Evolutionary conservation across 345 rosid species (phyloP).

Genomic region (Psidium friedrichsthalianum): DNA sequence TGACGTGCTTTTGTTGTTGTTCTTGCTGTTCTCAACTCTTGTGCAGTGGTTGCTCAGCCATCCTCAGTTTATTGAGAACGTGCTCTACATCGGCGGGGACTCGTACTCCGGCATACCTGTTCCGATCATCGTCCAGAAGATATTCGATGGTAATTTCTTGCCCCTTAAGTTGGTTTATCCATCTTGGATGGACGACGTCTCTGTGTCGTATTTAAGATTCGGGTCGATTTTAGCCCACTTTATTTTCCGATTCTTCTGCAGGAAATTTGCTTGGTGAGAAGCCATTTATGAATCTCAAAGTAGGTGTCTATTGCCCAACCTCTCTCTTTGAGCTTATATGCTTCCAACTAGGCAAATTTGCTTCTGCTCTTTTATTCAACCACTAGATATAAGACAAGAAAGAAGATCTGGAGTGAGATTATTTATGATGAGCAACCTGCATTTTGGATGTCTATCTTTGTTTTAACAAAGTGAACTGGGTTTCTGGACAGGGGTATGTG

Average conservation of each 20-base stretch:
- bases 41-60: constrained; percentile 13
- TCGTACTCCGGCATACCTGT: constrained; percentile 28
- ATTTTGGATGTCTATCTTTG: background rate
- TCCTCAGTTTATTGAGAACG: constrained; percentile 12
- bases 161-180: background rate
- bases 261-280: constrained; percentile 5
- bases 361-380: background rate
- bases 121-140: constrained; percentile 15
- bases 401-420: background rate
- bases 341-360: background rate
- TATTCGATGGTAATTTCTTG: constrained; percentile 12
- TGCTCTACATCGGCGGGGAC: constrained; percentile 25
- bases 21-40: background rate
- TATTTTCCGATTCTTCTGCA: background rate
- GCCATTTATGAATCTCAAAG: constrained; percentile 18
- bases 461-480: background rate
- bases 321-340: background rate
- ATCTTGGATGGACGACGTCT: background rate
- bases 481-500: constrained; percentile 13
- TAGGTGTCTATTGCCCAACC: background rate
- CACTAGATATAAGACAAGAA: background rate
- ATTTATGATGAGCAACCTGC: background rate
- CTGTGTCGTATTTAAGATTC: background rate
- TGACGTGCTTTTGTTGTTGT: background rate
- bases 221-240: background rate